These are phyloP conservation scores for Isoetes taiwanensis DNA, from an alignment of 75 land plant species.

Conservation along the genomic window DNA sequence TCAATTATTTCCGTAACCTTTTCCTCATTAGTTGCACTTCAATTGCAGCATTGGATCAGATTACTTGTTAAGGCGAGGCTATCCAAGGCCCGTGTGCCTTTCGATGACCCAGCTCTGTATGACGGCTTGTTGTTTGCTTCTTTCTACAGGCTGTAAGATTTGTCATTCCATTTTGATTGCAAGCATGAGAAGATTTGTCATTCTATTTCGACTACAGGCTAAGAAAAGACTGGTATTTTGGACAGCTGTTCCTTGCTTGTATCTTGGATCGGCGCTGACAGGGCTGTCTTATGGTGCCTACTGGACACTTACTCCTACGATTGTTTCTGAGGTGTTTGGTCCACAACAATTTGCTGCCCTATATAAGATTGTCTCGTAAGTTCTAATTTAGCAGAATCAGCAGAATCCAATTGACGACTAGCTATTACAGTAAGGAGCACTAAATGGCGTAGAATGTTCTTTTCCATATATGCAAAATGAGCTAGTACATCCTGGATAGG, in stretches of 20 bases:
- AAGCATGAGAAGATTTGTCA: neutral
- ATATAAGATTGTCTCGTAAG: conserved; percentile 35
- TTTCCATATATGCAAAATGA: too few relatives aligned
- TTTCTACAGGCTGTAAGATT: conserved; percentile 27
- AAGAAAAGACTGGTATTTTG: too few relatives aligned
- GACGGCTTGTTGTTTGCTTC: conserved; percentile 26
- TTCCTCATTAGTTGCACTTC: neutral
- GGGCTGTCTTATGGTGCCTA: conserved; percentile 35
- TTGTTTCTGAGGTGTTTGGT: conserved; percentile 35
- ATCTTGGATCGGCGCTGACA: conserved; percentile 25
- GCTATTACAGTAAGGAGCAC: too few relatives aligned
- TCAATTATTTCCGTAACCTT: neutral
- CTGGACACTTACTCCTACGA: conserved; percentile 34
- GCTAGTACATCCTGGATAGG: too few relatives aligned
- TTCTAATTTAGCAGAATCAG: neutral
- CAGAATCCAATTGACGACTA: too few relatives aligned
- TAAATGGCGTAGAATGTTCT: too few relatives aligned
- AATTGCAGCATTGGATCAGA: conserved; percentile 31
- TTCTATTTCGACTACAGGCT: neutral
- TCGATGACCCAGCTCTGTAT: conserved; percentile 19
- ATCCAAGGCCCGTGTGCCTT: conserved; percentile 31
- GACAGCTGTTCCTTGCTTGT: conserved; percentile 21
- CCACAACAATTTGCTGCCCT: conserved; percentile 26
- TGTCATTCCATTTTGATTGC: neutral
- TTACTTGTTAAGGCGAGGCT: conserved; percentile 20